A percentile compares a stretch with the other conserved stretches of the same genome.
Conservation (phyloP, 208 protist species). For the Trypanosoma boissoni region DNA sequence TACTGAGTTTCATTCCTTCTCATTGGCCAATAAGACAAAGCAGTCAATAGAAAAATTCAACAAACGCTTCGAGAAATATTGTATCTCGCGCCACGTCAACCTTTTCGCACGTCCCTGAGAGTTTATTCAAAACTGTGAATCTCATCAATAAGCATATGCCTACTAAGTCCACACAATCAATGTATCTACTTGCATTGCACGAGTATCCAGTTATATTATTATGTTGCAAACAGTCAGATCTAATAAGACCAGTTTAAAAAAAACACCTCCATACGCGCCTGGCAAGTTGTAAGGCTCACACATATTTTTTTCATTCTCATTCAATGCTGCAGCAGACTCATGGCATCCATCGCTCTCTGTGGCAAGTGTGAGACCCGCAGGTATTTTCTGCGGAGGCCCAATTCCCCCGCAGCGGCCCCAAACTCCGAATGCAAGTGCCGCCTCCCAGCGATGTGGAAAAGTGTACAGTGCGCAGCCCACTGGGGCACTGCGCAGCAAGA, state of each 20-base stretch:
- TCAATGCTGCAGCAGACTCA: no score
- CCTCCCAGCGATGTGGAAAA: no score
- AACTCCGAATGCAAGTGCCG: no score
- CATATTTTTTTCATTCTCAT: conserved; percentile 74
- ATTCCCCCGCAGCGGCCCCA: no score
- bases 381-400: no score
- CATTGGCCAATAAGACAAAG: conserved; percentile 10
- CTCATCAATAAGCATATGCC: conserved; percentile 38
- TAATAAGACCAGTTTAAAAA: conserved; percentile 62
- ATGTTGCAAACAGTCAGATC: conserved; percentile 33
- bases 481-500: conserved; percentile 11
- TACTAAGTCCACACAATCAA: conserved; percentile 37
- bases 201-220: conserved; percentile 44
- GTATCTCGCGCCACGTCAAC: conserved; percentile 47
- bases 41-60: conserved; percentile 33
- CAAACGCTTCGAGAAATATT: conserved; percentile 37
- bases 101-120: conserved; percentile 20
- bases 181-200: conserved; percentile 44
- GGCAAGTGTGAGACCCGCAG: no score
- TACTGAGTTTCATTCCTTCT: conserved; percentile 15
- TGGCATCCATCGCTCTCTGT: no score
- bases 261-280: conserved; percentile 32
- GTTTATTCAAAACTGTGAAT: conserved; percentile 51
- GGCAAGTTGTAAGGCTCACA: conserved; percentile 69
- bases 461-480: conserved; percentile 4